Conservation (phyloP, 2,329 filamentous ascomycete genomes). For the Tolypocladium tropicale region DNA sequence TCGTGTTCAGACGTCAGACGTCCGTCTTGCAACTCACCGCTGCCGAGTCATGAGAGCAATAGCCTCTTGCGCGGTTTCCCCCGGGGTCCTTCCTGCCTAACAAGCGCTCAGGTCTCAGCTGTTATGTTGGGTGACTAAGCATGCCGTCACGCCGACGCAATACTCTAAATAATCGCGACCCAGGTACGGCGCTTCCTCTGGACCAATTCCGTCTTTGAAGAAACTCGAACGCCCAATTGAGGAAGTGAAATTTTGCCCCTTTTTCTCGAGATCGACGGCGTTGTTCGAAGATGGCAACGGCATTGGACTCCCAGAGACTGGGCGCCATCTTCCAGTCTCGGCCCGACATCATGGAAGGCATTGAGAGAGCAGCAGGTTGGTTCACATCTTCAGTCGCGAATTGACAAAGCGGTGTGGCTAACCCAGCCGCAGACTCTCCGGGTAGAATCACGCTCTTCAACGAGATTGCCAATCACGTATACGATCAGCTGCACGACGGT, state of each 20-base stretch:
- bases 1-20: background rate
- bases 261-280: background rate
- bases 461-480: constrained; percentile 40
- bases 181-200: too few relatives aligned
- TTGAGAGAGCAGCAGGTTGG: constrained; percentile 43
- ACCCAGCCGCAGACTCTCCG: constrained; percentile 34
- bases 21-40: background rate
- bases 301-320: constrained; percentile 40
- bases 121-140: constrained; percentile 1
- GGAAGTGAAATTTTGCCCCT: background rate
- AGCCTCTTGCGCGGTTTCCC: too few relatives aligned
- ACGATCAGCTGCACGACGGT: constrained; percentile 30
- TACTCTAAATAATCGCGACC: too few relatives aligned
- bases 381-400: background rate
- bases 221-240: background rate
- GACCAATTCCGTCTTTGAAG: too few relatives aligned
- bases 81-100: too few relatives aligned
- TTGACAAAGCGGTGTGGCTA: background rate
- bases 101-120: too few relatives aligned
- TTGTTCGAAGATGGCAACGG: constrained; percentile 24
- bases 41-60: background rate
- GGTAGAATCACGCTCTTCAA: constrained; percentile 43
- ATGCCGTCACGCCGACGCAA: constrained; percentile 1
- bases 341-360: constrained; percentile 44
- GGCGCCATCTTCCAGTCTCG: constrained; percentile 42